phyloP scores from a whole-genome alignment of 2,329 filamentous ascomycete genomes.

The Botryosphaeria dothidea region DNA sequence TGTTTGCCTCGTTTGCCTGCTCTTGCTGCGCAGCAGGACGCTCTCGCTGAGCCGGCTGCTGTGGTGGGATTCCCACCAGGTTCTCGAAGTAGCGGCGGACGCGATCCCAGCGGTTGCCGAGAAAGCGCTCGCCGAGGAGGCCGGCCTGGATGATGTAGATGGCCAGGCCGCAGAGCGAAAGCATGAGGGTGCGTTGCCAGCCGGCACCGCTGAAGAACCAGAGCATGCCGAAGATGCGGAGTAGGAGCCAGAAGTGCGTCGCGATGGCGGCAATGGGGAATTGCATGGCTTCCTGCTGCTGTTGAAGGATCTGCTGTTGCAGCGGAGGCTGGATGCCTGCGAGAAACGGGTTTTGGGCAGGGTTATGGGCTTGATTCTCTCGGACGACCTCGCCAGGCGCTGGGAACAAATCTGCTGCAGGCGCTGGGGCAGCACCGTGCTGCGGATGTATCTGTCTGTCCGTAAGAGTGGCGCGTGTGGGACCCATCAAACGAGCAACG shows the following conservation, averaged over 20 bases:
- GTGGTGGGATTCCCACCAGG: constrained; percentile 26
- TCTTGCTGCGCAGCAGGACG: neutral
- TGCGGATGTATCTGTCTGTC: neutral
- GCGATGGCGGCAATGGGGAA: constrained; percentile 22
- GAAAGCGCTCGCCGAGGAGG: constrained; percentile 20
- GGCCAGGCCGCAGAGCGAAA: constrained; percentile 34
- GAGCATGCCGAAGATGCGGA: constrained; percentile 56
- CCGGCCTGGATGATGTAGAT: constrained; percentile 37
- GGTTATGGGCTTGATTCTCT: neutral
- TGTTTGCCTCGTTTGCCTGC: neutral
- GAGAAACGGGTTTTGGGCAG: neutral
- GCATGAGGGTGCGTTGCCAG: constrained; percentile 34
- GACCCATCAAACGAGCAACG: neutral
- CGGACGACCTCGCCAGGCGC: neutral
- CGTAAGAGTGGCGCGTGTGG: neutral
- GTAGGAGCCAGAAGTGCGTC: constrained; percentile 54
- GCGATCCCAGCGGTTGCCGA: constrained; percentile 30
- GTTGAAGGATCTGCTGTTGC: constrained; percentile 7
- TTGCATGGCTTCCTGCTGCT: constrained; percentile 1
- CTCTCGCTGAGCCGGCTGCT: neutral
- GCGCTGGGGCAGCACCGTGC: neutral
- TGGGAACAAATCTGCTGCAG: neutral
- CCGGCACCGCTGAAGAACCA: constrained; percentile 51
- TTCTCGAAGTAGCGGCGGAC: constrained; percentile 40
- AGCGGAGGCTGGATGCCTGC: neutral